Evolutionary conservation across 257 asterid species (phyloP), one percentile per base, ranked within the genome.

Genomic region (Nicotiana attenuata): DNA sequence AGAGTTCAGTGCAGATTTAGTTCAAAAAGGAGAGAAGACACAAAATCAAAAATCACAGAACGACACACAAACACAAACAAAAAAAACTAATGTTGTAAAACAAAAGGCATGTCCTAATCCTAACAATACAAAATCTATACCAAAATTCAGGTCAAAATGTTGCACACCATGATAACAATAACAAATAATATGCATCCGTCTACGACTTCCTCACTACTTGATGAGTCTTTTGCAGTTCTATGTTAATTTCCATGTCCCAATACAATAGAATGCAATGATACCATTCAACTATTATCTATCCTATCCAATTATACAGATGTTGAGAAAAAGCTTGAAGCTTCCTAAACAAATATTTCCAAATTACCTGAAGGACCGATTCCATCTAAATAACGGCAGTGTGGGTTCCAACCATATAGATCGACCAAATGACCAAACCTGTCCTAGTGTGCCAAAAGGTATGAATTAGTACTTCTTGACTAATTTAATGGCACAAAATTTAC

Each of bases 381-480:
- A 84, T 91, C 92, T 28, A 91, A 88, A 86, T 52, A 87, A 82
- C 88, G 81, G 79, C 94, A 91, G 81, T 91, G 94, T 14, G 93
- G 92, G 82, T 87, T 91, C 94, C 94, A 91, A 13, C 91, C 85
- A 87, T 86, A 91, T 50, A 85, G 77, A 85, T 91, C 94, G 65
- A 88, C 86, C 90, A 91, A 84, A 85, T 89, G 92, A 82, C 96
- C 96, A 71, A 77, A 89, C 87, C 93, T 91, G 89, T 84, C 63
- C 38, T 76, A 65, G 60, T 81, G 55, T 79, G 81, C 68, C 81
- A 85, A 83, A 50, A 81, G 77, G 47, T 11, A 71, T 5, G 16
- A 71, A 64, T 28, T 73, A 69, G 38, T 24, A 29, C 38, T 45
- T 29, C 7, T 45, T 38, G 31, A 26, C 53, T 5, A 45, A 1